Evolutionary conservation across 2,329 filamentous ascomycete genomes (phyloP), one percentile per base, ranked within the genome.

Genomic region (Achaetomium macrosporum): DNA sequence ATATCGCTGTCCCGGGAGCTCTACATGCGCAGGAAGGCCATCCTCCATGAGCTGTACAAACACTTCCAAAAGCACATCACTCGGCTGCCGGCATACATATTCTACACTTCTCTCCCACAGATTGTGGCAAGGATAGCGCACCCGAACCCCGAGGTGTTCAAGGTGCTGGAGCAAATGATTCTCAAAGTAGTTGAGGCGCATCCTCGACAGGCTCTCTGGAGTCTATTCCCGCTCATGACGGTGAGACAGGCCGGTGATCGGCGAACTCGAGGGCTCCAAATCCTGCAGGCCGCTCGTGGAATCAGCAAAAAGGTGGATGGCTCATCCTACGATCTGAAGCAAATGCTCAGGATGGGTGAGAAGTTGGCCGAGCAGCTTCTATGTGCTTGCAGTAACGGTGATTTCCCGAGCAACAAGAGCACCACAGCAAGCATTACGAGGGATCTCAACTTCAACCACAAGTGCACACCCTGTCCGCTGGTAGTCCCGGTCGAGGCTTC

Each of bases 91-190:
- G 80, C 86, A 1, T 91, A 87, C 63, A 81, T 90, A 31, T 90
- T 90, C 68, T 92, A 90, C 65, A 87, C 85, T 2, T 77, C 92
- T 6, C 76, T 99, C 40, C 88, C 93, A 5, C 93, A 99, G 69
- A 87, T 99, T 57, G 88, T 99, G 52, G 93, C 92, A n/a, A 85
- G 93, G 31, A 96, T 99, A 63, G 88, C 88, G 42, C 93, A 99
- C 70, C 83, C 86, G 1, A 88, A 96, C 66, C 69, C 69, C 4
- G 81, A 83, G 1, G 90, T 96, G 1, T 95, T 89, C 69, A 82
- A 85, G 54, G 75, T 88, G 10, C 73, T 99, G 7, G 82, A 85
- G 49, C 78, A 79, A 33, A 92, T 97, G 59, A 90, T 99, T 51
- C 73, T 86, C 56, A 92, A 88, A 66, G 89, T 96, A n/a, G 85